phyloP scores from a whole-genome alignment of 768 basidiomycete species.

The Tulasnella sp. region DNA sequence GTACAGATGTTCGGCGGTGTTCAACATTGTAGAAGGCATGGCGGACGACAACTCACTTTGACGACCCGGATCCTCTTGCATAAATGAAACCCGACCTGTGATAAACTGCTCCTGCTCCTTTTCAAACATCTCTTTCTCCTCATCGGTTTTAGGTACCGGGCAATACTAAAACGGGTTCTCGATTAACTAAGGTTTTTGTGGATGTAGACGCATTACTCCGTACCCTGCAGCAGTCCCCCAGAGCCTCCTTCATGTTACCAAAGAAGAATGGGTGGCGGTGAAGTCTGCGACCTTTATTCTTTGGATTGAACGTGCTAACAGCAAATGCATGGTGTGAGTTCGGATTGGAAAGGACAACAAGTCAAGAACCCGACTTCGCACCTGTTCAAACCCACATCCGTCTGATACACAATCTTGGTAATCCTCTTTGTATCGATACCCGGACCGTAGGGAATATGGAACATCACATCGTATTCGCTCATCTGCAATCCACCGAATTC shows the following conservation, averaged over 20 bases:
- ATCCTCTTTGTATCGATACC: conserved; percentile 56
- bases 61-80: conserved; percentile 59
- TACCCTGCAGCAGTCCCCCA: conserved; percentile 63
- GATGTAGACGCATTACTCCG: neutral
- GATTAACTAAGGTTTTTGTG: neutral
- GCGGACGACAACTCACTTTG: conserved; percentile 39
- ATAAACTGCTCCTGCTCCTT: conserved; percentile 55
- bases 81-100: conserved; percentile 56
- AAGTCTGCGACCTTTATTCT: conserved; percentile 55
- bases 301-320: conserved; percentile 49
- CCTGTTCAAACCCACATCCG: conserved; percentile 39
- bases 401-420: conserved; percentile 56
- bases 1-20: no score
- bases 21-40: no score
- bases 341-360: conserved; percentile 35
- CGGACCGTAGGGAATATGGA: conserved; percentile 61
- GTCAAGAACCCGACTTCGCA: neutral
- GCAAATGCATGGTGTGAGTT: neutral
- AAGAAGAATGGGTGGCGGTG: conserved; percentile 65
- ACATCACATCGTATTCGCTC: conserved; percentile 55
- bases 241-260: conserved; percentile 53
- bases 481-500: conserved; percentile 49
- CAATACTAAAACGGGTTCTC: conserved; percentile 44
- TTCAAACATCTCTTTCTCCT: conserved; percentile 51
- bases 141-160: conserved; percentile 53